Evolutionary conservation across 805 yeast species (phyloP), one percentile per base, ranked within the genome.

Genomic region (Saccharomycopsis fermentans): DNA sequence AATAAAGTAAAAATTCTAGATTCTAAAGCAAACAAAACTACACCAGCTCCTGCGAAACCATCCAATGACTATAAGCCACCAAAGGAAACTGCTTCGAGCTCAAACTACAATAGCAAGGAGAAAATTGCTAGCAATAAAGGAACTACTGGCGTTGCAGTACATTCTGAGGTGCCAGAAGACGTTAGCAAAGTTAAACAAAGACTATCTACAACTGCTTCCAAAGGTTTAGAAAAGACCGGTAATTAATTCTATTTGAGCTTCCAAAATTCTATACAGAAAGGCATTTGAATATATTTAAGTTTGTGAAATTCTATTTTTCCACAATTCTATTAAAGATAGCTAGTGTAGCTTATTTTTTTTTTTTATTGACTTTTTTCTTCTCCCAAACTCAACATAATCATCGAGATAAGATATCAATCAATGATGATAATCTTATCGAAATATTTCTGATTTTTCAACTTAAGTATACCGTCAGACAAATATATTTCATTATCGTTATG

Each of bases 121-220:
- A 27, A 21, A 14, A n/a, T 58, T 11, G 21, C 57, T 12, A 52
- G 47, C 21, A 55, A 53, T 26, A 8, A 36, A 21, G 56, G 55
- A n/a, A 55, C 52, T 3, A 54, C 62, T 19, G 62, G 62, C 52
- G 55, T 54, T 14, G n/a, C 52, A 14, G 47, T 48, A 8, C 17
- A 56, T 43, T 39, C 52, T 26, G 55, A 39, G 19, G 35, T 17
- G n/a, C n/a, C 53, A 17, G 32, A 52, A 24, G 43, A 52, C 14
- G 19, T 34, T 12, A 32, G 29, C 16, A 47, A 55, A 26, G 12
- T 58, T 14, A 52, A 16, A 5, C 39, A 55, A 50, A 58, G 61
- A 58, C 34, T 27, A 27, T 26, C 56, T 27, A 57, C 58, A n/a
- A 51, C 54, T 19, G 60, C 60, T 14, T 36, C 55, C 17, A 58